Percentiles rank a stretch among this genome's conserved stretches.
These are phyloP conservation scores for Vitis hybrid DNA, from an alignment of 177 flowering plant genomes.

Conservation along the genomic window DNA sequence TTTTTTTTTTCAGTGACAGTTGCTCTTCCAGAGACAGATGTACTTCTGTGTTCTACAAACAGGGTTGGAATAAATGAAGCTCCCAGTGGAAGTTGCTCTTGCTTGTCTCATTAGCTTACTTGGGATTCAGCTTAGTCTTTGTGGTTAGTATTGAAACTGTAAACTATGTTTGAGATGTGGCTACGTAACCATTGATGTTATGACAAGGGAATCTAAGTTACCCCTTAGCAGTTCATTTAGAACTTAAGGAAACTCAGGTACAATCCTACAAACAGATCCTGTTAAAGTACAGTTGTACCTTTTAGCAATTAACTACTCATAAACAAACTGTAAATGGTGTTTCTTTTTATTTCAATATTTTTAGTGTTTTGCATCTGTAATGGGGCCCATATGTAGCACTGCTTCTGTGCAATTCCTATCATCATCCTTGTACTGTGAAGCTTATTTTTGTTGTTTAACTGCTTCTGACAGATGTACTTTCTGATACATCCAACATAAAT, in stretches of 20 bases:
- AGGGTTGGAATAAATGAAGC: constrained; percentile 44
- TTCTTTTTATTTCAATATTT: background rate
- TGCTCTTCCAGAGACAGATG: background rate
- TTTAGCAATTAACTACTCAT: too few relatives aligned
- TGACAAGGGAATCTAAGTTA: background rate
- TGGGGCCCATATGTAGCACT: background rate
- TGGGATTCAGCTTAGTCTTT: constrained; percentile 40
- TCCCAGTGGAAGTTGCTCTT: constrained; percentile 29
- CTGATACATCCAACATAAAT: constrained; percentile 32
- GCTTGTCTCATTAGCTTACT: constrained; percentile 35
- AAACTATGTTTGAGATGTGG: background rate
- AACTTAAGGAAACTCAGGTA: too few relatives aligned
- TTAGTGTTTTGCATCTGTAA: background rate
- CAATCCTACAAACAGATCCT: too few relatives aligned
- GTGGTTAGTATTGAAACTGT: constrained; percentile 48
- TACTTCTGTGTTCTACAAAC: background rate
- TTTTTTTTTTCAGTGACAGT: background rate
- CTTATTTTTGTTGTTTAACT: background rate
- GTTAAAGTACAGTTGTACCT: too few relatives aligned
- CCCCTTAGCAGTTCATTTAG: background rate
- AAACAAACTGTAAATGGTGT: too few relatives aligned
- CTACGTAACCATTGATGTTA: background rate
- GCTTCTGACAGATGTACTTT: constrained; percentile 43
- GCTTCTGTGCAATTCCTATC: background rate
- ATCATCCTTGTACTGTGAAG: background rate